Conservation (phyloP, 768 basidiomycete genomes). For the Kwoniella newhampshirensis region DNA sequence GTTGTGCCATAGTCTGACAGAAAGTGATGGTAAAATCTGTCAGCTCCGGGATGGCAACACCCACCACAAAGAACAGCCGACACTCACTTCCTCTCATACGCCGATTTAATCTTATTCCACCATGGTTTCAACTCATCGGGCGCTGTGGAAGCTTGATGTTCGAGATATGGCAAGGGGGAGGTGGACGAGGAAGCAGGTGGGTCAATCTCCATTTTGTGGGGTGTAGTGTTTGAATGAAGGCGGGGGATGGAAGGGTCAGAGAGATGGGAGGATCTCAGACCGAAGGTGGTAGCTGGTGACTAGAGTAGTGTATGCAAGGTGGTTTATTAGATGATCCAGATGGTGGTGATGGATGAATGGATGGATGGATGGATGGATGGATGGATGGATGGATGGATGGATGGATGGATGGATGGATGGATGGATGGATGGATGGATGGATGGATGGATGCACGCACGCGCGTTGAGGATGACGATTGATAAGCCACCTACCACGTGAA, state of each 20-base stretch:
- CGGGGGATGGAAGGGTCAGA: not conserved
- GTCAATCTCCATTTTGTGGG: conserved; percentile 49
- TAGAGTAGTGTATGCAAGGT: no score
- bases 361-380: no score
- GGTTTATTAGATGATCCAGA: no score
- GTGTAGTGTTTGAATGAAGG: not conserved
- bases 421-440: not conserved
- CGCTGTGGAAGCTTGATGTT: conserved; percentile 38
- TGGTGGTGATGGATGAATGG: no score
- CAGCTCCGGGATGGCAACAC: not conserved
- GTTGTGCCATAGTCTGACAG: conserved; percentile 89
- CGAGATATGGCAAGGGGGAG: conserved; percentile 40
- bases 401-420: not conserved
- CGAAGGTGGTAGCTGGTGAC: no score
- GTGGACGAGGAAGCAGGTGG: conserved; percentile 39
- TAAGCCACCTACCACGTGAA: no score
- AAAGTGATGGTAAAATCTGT: not conserved
- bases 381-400: no score
- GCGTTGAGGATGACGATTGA: no score
- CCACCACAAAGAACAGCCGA: not conserved
- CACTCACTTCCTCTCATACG: conserved; percentile 52
- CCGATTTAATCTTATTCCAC: conserved; percentile 46
- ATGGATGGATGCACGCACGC: not conserved
- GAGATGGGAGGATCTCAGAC: not conserved
- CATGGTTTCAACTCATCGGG: conserved; percentile 36